Base-by-base conservation (phyloP, 2,329 filamentous ascomycete species). In the Fusarium compactum region DNA sequence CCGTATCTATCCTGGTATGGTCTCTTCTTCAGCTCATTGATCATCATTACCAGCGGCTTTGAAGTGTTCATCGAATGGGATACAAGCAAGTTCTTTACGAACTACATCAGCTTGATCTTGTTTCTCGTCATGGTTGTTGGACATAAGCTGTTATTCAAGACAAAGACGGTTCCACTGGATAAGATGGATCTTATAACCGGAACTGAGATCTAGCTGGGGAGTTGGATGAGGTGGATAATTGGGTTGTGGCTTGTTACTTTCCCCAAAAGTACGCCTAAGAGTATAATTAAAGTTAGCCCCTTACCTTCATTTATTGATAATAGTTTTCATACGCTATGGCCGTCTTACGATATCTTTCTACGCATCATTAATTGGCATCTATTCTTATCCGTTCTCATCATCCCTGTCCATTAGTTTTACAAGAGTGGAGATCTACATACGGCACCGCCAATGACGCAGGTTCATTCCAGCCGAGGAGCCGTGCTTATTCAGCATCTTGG, bases 1-100 rank as follows among this genome's bases (percentile, higher is more conserved):
- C 88, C 92, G 0, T 94, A 90, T 76, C 87, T 88, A 15, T 86
- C 65, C 11, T 71, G 69, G 69, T 66, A 66, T 18, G 70, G 65
- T 6, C 12, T 73, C 9, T 47, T 73, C 7, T 51, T 73, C 16
- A 69, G 66, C 18, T 25, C 52, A 2, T 27, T 71, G 18, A 70
- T 73, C 12, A 73, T 65, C 0, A 15, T 73, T 4, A 73, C 70
- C 9, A 73, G 69, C 11, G 70, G 70, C 3, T 73, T 73, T 8
- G 54, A 70, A 14, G 47, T 73, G 8, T 73, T 73, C 20, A 47
- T 72, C 6, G 47, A 63, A 20, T 73, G 70, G 70, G 46, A 71
- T 24, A 65, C 46, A 2, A 51, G 61, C 29, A 58, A 40, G 25
- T 73, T 73, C 44, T 71, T 73, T 16, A 67, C 70, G 0, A 66